A percentile compares a stretch with the other conserved stretches of the same genome.
Evolutionary conservation across 2,329 filamentous ascomycete species (phyloP).

Genomic region (Calonectria leucothoes): DNA sequence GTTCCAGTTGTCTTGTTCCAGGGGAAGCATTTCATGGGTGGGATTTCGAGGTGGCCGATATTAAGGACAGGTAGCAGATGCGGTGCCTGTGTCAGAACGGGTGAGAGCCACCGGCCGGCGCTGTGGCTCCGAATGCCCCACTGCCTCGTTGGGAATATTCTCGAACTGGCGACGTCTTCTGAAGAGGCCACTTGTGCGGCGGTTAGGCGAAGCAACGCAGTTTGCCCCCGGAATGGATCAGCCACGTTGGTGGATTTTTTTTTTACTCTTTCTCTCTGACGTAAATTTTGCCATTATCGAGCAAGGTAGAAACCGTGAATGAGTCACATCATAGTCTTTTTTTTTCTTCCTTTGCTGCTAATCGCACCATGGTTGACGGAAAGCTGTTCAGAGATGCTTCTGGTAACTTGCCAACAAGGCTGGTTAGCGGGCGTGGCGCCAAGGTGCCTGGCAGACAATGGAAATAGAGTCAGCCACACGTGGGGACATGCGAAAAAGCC

Average conservation of each 20-base stretch:
- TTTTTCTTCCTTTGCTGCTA: background rate
- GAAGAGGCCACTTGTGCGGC: constrained; percentile 36
- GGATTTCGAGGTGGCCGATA: constrained; percentile 18
- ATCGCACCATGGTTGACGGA: constrained; percentile 16
- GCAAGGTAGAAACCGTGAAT: background rate
- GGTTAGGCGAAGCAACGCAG: background rate
- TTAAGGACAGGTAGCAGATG: constrained; percentile 26
- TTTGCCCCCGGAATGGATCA: constrained; percentile 9
- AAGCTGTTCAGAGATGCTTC: constrained; percentile 26
- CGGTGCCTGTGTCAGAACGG: background rate
- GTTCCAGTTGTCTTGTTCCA: no score
- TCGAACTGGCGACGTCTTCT: constrained; percentile 30
- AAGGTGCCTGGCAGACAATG: background rate
- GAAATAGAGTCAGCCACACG: constrained; percentile 11
- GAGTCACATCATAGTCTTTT: background rate
- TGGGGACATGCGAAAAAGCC: background rate
- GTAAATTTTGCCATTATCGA: background rate
- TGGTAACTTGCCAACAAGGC: background rate
- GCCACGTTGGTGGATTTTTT: background rate
- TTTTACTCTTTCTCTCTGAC: background rate
- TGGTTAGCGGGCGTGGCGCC: background rate
- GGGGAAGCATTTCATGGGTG: constrained; percentile 18
- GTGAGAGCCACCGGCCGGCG: constrained; percentile 37
- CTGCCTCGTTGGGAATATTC: constrained; percentile 40
- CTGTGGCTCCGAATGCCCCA: constrained; percentile 34